A percentile compares a stretch with the other conserved stretches of the same genome.
phyloP scores from a whole-genome alignment of 371 early-diverging fungal genomes.

The Circinella minor region DNA sequence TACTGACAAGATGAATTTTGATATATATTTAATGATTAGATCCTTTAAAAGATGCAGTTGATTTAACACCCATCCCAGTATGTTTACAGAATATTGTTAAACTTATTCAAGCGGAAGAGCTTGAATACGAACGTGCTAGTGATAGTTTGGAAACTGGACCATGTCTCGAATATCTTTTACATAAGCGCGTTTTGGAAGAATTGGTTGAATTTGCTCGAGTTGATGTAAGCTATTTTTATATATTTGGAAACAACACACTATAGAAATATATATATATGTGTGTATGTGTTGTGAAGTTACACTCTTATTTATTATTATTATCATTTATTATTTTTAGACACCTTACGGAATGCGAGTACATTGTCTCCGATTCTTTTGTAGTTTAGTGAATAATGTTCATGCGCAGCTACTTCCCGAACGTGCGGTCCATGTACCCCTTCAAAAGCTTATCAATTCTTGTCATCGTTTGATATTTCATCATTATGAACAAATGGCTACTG shows the following conservation, averaged over 20 bases:
- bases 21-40: slow-evolving; percentile 21
- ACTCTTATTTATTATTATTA: neutral
- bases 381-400: slow-evolving; percentile 53
- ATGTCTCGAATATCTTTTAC: slow-evolving; percentile 53
- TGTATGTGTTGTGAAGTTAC: too few species aligned
- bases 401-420: slow-evolving; percentile 56
- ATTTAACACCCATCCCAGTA: slow-evolving; percentile 51
- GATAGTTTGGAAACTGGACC: slow-evolving; percentile 56
- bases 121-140: slow-evolving; percentile 47
- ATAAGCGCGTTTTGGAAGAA: slow-evolving; percentile 53
- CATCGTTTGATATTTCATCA: slow-evolving; percentile 54
- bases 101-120: slow-evolving; percentile 53
- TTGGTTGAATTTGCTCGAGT: slow-evolving; percentile 58
- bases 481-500: slow-evolving; percentile 47
- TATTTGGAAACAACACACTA: too few species aligned
- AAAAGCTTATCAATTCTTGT: slow-evolving; percentile 53
- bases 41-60: slow-evolving; percentile 57
- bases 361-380: slow-evolving; percentile 53
- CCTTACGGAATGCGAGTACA: slow-evolving; percentile 60
- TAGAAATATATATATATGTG: neutral
- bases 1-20: neutral
- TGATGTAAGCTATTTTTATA: slow-evolving; percentile 31
- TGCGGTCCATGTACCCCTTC: slow-evolving; percentile 58
- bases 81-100: slow-evolving; percentile 53
- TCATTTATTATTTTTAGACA: slow-evolving; percentile 31